Evolutionary conservation across 2,329 filamentous ascomycete species (phyloP).

Genomic region (Aspergillus clavatus): DNA sequence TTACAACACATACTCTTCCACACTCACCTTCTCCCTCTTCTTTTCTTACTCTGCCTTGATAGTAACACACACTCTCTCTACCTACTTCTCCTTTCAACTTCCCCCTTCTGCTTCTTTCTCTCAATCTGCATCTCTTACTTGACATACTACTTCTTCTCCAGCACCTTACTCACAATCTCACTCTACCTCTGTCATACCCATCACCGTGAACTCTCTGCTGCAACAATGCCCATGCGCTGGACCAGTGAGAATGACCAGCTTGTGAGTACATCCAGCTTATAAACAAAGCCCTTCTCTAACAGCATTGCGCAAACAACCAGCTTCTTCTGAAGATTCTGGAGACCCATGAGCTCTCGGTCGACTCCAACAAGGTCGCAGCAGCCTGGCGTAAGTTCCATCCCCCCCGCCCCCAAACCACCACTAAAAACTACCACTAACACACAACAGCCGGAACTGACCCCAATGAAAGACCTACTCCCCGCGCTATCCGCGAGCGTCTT

Average conservation of each 20-base stretch:
- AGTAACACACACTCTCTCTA: neutral
- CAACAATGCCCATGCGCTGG: slow-evolving; percentile 35
- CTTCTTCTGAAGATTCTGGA: slow-evolving; percentile 40
- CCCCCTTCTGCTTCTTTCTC: neutral
- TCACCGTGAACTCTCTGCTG: neutral
- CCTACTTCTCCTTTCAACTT: neutral
- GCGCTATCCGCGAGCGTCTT: slow-evolving; percentile 38
- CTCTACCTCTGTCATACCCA: too few relatives aligned
- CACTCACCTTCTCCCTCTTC: neutral
- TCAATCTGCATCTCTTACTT: neutral
- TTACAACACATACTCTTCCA: neutral
- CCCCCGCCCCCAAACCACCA: neutral
- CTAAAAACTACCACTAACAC: neutral
- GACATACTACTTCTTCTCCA: too few relatives aligned
- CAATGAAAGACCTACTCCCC: slow-evolving; percentile 30
- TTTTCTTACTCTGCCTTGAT: neutral
- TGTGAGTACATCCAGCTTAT: slow-evolving; percentile 18
- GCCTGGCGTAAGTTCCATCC: slow-evolving; percentile 35
- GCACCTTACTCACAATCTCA: neutral
- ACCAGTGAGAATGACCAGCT: slow-evolving; percentile 34
- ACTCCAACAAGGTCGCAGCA: slow-evolving; percentile 31
- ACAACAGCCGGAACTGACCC: slow-evolving; percentile 12
- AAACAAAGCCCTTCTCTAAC: neutral
- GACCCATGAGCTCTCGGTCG: slow-evolving; percentile 33
- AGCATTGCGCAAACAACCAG: slow-evolving; percentile 17